phyloP scores from a whole-genome alignment of 2,329 filamentous ascomycete genomes.

The Talaromyces sp. region DNA sequence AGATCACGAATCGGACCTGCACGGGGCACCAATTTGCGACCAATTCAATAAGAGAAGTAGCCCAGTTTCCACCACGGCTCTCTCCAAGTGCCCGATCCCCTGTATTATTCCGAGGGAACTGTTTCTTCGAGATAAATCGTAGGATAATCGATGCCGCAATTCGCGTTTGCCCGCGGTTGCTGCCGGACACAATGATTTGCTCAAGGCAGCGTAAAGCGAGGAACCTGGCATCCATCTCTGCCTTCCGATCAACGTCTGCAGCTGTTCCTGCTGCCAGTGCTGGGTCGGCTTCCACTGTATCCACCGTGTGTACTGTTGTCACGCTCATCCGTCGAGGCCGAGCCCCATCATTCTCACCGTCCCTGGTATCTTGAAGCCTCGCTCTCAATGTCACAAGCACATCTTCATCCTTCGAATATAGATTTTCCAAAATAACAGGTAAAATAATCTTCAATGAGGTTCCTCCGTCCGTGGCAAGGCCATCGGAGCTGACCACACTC shows the following conservation, averaged over 20 bases:
- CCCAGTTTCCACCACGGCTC: conserved; percentile 67
- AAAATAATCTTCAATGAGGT: conserved; percentile 78
- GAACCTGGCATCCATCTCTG: conserved; percentile 84
- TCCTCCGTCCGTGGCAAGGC: conserved; percentile 72
- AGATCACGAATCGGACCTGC: conserved; percentile 88
- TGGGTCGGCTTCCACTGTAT: conserved; percentile 69
- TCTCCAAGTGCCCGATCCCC: conserved; percentile 46
- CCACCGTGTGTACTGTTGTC: conserved; percentile 73
- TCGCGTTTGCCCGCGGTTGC: conserved; percentile 80
- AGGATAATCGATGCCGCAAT: conserved; percentile 73
- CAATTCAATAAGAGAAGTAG: conserved; percentile 77
- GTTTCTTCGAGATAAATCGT: conserved; percentile 66
- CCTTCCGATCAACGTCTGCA: conserved; percentile 83
- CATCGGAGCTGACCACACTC: conserved; percentile 77
- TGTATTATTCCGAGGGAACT: conserved; percentile 57
- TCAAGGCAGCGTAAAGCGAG: conserved; percentile 84
- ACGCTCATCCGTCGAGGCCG: conserved; percentile 73
- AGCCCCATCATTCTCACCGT: conserved; percentile 65
- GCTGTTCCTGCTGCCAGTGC: conserved; percentile 72
- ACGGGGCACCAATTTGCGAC: conserved; percentile 87
- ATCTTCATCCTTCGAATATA: conserved; percentile 67
- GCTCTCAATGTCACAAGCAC: conserved; percentile 69
- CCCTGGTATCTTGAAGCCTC: conserved; percentile 70
- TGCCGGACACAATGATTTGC: conserved; percentile 75
- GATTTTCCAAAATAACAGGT: conserved; percentile 82